Percentiles rank a stretch among this genome's conserved stretches.
These are phyloP conservation scores for Trapa incisa DNA, from an alignment of 345 rosid genomes.

Conservation along the genomic window DNA sequence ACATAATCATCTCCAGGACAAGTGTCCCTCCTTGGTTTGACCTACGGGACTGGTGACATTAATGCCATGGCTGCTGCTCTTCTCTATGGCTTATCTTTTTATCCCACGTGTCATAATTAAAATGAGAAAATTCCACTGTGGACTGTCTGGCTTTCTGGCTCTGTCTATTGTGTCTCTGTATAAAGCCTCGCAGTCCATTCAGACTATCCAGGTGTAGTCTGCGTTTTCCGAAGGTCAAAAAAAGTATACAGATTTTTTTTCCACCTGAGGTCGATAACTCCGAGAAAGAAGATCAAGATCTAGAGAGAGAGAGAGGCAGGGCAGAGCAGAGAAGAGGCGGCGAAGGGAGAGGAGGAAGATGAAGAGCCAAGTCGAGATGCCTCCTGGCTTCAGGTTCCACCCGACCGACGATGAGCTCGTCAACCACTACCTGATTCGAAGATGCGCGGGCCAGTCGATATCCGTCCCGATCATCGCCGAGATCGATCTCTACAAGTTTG, in stretches of 20 bases:
- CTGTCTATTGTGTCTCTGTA: neutral
- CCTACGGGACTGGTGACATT: neutral
- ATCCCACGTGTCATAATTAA: neutral
- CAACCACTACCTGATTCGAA: constrained; percentile 56
- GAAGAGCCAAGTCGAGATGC: constrained; percentile 38
- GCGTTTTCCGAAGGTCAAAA: neutral
- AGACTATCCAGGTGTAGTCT: neutral
- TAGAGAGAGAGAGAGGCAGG: neutral
- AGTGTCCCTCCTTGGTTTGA: constrained; percentile 2
- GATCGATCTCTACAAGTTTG: constrained; percentile 72
- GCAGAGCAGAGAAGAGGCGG: neutral
- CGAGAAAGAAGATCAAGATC: neutral
- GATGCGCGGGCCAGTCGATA: constrained; percentile 43
- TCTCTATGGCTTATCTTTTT: neutral
- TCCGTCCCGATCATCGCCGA: constrained; percentile 70
- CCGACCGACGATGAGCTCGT: constrained; percentile 95
- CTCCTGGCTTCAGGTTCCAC: constrained; percentile 89
- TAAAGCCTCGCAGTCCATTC: neutral
- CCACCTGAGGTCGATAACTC: neutral
- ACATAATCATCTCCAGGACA: neutral
- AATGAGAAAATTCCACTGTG: neutral
- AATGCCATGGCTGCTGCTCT: neutral
- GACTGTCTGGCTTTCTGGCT: neutral
- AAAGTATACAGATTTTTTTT: constrained; percentile 2
- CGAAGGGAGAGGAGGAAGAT: neutral